Evolutionary conservation across 257 asterid species (phyloP), one percentile per base, ranked within the genome.

Genomic region (Primulina tabacum): DNA sequence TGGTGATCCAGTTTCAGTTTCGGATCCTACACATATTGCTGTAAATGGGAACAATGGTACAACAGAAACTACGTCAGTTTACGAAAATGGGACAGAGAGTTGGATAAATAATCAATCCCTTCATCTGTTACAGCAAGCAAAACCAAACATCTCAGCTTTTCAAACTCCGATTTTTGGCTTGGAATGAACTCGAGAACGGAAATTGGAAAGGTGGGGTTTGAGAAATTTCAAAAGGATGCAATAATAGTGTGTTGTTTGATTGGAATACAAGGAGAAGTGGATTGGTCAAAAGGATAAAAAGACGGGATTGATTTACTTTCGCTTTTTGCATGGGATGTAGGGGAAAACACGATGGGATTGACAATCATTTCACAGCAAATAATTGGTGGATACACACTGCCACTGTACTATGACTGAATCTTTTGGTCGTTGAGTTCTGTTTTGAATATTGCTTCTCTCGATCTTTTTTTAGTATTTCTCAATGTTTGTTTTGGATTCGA

Each of bases 231-330:
- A n/a, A 20, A 8, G 50, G 35, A 61, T 20, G 33, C 43, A 24
- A 60, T n/a, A 28, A 33, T 56, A 66, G 73, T 7, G 59, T 82
- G 68, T 62, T 66, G 68, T 79, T 21, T 24, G 24, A 75, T 50
- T 64, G 74, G 75, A 47, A 50, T 64, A 69, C 84, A 76, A 30
- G 64, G n/a, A 64, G 69, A 38, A 79, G 83, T 85, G 90, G 83
- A 55, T 53, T 83, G 90, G 94, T 85, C 94, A 85, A 87, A 85
- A 82, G 79, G 75, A 67, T 57, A 64, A 28, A 28, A 32, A 21
- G 35, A 33, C 34, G 61, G 67, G 11, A 6, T 64, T 71, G 35
- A 18, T 11, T 66, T 67, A 16, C 68, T 62, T 70, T 81, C 78
- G 72, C 75, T 71, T 80, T 76, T 50, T 82, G 82, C 82, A 80